Base-by-base conservation (phyloP, 2,329 filamentous ascomycete species). In the Teratosphaeria gauchensis region DNA sequence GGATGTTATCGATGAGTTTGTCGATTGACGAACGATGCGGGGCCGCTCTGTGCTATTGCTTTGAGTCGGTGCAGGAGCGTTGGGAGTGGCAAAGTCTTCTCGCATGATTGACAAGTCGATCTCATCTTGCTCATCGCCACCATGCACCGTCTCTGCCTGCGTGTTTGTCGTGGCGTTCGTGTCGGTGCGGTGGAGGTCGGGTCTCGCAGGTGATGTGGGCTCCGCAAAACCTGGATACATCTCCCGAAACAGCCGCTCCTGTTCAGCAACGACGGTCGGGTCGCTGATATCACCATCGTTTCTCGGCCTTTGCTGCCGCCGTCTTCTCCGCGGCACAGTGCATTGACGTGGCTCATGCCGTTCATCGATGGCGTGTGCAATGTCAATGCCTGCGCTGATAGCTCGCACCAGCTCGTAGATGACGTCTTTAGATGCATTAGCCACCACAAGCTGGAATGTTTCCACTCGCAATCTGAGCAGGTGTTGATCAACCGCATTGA, bases 401-500 rank as follows among this genome's bases (percentile, higher is more conserved):
- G 78, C 77, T 67, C 89, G 84, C 1, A 90, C 74, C 85, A 88
- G 88, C 55, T 80, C 79, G 61, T 89, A 78, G 69, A 90, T 87
- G 0, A 79, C 82, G 58, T 84, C 80, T 56, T 89, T 76, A 55
- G 84, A 81, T 56, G 82, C 75, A 63, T 86, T 86, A 2, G 85
- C 85, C 7, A 91, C 74, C 21, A 91, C 74, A 60, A 91, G 85
- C 67, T 91, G 88, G 64, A 91, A 86, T 1, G 84, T 84, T 72
- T 91, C 88, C 33, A 84, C 81, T 31, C 88, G 81, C 60, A 91
- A 69, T n/a, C 88, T 84, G 61, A 91, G 84, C 12, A 87, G 85
- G 69, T 86, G 86, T 62, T 80, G 77, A 5, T 72, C 67, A 14
- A 76, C 71, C 0, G 73, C 69, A 59, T 75, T 73, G 65, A 78